These are phyloP conservation scores for Pichia gijzeniarum DNA, from an alignment of 805 yeast species.

Conservation along the genomic window DNA sequence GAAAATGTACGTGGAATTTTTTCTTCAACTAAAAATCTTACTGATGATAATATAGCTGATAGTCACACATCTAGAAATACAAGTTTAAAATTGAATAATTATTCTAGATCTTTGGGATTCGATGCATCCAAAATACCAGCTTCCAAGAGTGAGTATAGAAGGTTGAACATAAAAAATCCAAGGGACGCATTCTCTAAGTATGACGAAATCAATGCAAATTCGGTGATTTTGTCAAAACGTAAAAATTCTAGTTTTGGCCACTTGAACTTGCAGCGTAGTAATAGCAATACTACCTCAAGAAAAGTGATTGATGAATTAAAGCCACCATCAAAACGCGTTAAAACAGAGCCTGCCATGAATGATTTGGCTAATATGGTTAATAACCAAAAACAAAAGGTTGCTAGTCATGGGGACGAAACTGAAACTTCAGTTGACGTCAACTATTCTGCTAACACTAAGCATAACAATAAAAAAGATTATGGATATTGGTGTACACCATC, in stretches of 20 bases:
- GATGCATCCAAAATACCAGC: slow-evolving; percentile 11
- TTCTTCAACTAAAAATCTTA: slow-evolving; percentile 16
- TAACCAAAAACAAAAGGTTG: too few relatives aligned
- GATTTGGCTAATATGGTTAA: too few relatives aligned
- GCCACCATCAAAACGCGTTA: slow-evolving; percentile 4
- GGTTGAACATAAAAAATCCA: slow-evolving; percentile 22
- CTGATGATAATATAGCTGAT: background rate
- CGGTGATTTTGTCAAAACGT: slow-evolving; percentile 20
- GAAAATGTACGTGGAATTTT: slow-evolving; percentile 30
- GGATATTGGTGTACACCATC: slow-evolving; percentile 76
- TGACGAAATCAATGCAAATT: slow-evolving; percentile 28
- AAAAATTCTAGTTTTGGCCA: background rate
- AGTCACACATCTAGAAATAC: background rate
- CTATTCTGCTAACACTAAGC: too few relatives aligned
- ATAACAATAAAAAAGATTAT: background rate
- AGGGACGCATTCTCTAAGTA: slow-evolving; percentile 22
- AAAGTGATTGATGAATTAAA: slow-evolving; percentile 1
- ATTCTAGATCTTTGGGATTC: background rate
- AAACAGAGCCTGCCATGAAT: background rate
- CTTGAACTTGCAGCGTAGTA: background rate
- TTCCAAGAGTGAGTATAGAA: slow-evolving; percentile 23
- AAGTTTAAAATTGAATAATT: background rate
- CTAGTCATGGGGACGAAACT: background rate
- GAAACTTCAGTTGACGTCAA: background rate
- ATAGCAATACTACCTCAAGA: background rate